Conservation (phyloP, 2,329 filamentous ascomycete genomes). For the Pyrenophora graminea region DNA sequence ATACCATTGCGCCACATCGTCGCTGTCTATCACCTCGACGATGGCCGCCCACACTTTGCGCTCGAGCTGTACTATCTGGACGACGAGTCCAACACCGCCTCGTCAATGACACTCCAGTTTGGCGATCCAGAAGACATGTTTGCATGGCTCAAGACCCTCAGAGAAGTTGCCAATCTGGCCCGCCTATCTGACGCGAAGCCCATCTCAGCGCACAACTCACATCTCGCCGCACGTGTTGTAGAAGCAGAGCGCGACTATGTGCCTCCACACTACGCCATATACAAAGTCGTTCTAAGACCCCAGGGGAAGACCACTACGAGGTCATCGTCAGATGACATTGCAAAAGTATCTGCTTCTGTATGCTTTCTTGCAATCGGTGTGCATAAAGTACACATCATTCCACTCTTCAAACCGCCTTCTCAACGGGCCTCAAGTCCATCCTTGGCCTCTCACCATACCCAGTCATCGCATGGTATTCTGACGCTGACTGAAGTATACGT, state of each 20-base stretch:
- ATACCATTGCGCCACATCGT: slow-evolving; percentile 69
- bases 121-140: slow-evolving; percentile 67
- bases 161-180: slow-evolving; percentile 61
- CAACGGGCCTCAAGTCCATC: slow-evolving; percentile 60
- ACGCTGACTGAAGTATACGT: slow-evolving; percentile 64
- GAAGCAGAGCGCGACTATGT: slow-evolving; percentile 72
- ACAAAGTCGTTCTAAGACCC: slow-evolving; percentile 69
- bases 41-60: slow-evolving; percentile 67
- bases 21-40: slow-evolving; percentile 68
- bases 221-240: slow-evolving; percentile 65
- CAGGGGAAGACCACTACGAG: slow-evolving; percentile 59
- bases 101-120: slow-evolving; percentile 67
- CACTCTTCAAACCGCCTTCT: slow-evolving; percentile 62
- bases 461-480: slow-evolving; percentile 65
- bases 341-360: slow-evolving; percentile 66
- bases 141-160: slow-evolving; percentile 66
- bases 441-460: slow-evolving; percentile 54
- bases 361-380: slow-evolving; percentile 72
- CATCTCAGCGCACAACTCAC: slow-evolving; percentile 63
- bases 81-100: slow-evolving; percentile 64
- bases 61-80: slow-evolving; percentile 71
- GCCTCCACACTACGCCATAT: slow-evolving; percentile 68
- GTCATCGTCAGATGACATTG: slow-evolving; percentile 68
- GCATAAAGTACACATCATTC: slow-evolving; percentile 70
- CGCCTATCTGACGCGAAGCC: slow-evolving; percentile 57